Base-by-base conservation (phyloP, 805 yeast species). In the Spathaspora gorwiae region DNA sequence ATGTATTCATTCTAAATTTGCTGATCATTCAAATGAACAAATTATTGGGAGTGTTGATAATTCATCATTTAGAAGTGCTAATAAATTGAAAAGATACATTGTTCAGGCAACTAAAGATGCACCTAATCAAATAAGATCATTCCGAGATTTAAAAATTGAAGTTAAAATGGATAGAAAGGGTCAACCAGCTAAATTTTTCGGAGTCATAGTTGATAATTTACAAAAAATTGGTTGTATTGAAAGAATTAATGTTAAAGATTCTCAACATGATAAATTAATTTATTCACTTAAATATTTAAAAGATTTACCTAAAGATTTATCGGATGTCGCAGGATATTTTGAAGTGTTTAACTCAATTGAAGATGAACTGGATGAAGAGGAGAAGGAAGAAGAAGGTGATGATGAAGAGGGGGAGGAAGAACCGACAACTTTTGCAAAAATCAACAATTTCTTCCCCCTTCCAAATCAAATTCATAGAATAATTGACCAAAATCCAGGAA, bases 401-500 rank as follows among this genome's bases (percentile, higher is more conserved):
- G 68, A 61, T 7, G 53, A 39, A 7, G 51, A 52, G 19, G 55
- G 47, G 8, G 50, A 50, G 57, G 66, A 39, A 26, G 51, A 44
- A 6, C 33, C 40, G 6, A 54, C 41, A 7, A 39, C 35, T 27
- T 46, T 46, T 6, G 35, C 38, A 3, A 35, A 59, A 0, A 55
- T 76, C 42, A 86, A 84, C 57, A 60, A 71, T 10, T 70, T 81
- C 44, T 83, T 75, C 51, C 90, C 96, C 0, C 50, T 82, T 0
- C 82, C 80, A 34, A 77, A 73, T 48, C 96, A 88, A 59, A 61
- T 87, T 0, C 80, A 68, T 55, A 80, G 79, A 42, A 46, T 73
- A 4, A 73, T 81, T 1, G 55, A 59, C 6, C 79, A 75, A 0
- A 54, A 56, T 0, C 57, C 60, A 0, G 96, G 96, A 0, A 64